Evolutionary conservation across 192 early-diverging fungal species (phyloP).

Genomic region (Phycomyces nitens): DNA sequence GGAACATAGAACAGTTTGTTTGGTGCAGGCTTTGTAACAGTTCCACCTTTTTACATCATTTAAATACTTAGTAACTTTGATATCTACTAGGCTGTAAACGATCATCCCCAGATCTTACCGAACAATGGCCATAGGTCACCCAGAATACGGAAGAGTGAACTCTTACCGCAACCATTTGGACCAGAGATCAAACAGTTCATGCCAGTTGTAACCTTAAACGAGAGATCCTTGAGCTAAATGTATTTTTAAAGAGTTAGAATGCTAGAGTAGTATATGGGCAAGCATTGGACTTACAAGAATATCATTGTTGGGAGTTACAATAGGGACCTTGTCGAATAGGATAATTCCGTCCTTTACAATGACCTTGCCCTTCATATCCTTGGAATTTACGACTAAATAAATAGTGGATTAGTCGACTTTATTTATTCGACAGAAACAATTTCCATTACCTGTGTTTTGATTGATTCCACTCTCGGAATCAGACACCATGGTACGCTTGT

Average conservation of each 20-base stretch:
- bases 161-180: slow-evolving; percentile 61
- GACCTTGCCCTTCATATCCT: slow-evolving; percentile 48
- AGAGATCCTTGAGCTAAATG: slow-evolving; percentile 62
- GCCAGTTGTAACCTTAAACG: slow-evolving; percentile 66
- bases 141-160: slow-evolving; percentile 62
- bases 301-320: slow-evolving; percentile 75
- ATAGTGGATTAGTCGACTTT: background rate
- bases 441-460: slow-evolving; percentile 31
- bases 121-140: slow-evolving; percentile 64
- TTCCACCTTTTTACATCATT: slow-evolving; percentile 38
- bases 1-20: slow-evolving; percentile 81
- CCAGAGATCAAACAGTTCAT: slow-evolving; percentile 74
- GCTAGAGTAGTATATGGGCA: background rate
- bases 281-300: slow-evolving; percentile 31
- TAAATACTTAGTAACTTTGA: background rate
- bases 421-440: background rate
- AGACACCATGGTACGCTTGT: slow-evolving; percentile 51
- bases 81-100: too few species aligned
- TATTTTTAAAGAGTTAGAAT: background rate
- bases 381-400: slow-evolving; percentile 39
- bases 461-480: slow-evolving; percentile 35
- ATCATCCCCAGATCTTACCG: slow-evolving; percentile 40
- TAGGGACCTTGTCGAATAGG: slow-evolving; percentile 70
- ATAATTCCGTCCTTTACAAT: slow-evolving; percentile 52
- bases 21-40: slow-evolving; percentile 51